These are phyloP conservation scores for Quercus ilex DNA, from an alignment of 306 rosid genomes.

Conservation along the genomic window DNA sequence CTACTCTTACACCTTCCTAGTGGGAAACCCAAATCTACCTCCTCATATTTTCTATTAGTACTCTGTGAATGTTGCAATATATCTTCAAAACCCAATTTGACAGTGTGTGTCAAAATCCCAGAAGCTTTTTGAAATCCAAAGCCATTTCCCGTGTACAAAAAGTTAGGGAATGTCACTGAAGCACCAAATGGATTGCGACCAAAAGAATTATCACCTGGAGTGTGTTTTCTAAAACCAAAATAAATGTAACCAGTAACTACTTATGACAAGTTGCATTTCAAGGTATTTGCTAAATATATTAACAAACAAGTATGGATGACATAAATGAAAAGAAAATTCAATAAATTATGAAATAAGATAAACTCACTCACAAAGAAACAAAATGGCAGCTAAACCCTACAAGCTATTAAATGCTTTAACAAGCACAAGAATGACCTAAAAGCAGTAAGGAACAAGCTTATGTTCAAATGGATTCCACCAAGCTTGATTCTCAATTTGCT, in stretches of 20 bases:
- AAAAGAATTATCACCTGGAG: conserved; percentile 75
- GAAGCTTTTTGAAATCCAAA: conserved; percentile 62
- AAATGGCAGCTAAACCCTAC: background rate
- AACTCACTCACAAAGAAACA: background rate
- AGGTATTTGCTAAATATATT: conserved; percentile 17
- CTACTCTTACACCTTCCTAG: conserved; percentile 54
- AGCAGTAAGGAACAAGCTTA: conserved; percentile 11
- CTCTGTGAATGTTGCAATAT: conserved; percentile 55
- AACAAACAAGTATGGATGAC: conserved; percentile 13
- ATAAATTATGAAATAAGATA: background rate
- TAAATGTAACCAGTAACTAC: conserved; percentile 44
- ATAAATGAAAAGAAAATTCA: conserved; percentile 3
- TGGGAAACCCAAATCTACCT: conserved; percentile 50
- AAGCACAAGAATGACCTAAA: conserved; percentile 9
- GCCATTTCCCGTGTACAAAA: conserved; percentile 48
- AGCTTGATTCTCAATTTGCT: background rate
- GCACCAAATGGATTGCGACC: conserved; percentile 76
- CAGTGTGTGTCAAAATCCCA: conserved; percentile 54
- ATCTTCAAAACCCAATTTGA: conserved; percentile 69
- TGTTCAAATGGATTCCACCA: conserved; percentile 3
- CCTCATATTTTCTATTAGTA: conserved; percentile 51
- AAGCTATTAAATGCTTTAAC: background rate
- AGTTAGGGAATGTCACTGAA: conserved; percentile 61
- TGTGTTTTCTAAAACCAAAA: conserved; percentile 82
- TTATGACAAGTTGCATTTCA: conserved; percentile 34